A percentile compares a stretch with the other conserved stretches of the same genome.
phyloP scores from a whole-genome alignment of 805 yeast species.

The Yarrowia yakushimensis region DNA sequence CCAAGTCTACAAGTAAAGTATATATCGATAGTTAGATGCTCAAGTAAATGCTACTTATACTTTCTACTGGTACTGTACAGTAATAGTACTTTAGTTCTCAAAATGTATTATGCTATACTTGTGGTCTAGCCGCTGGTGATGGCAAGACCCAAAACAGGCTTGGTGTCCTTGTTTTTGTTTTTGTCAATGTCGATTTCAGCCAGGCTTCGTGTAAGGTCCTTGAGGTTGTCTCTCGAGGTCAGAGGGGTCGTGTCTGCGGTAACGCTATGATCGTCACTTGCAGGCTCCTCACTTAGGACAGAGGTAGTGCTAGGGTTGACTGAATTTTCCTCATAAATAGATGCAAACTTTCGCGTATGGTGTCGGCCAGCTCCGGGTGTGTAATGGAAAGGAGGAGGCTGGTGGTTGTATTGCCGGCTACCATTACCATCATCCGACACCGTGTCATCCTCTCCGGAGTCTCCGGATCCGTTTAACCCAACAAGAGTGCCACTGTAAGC shows the following conservation, averaged over 20 bases:
- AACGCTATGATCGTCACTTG: conserved; percentile 4
- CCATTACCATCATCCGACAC: conserved; percentile 17
- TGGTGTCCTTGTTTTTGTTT: conserved; percentile 5
- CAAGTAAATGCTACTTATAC: too few relatives aligned
- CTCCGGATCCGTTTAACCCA: neutral
- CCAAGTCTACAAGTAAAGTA: too few relatives aligned
- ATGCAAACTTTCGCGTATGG: conserved; percentile 17
- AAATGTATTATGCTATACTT: neutral
- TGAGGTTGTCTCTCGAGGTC: conserved; percentile 5
- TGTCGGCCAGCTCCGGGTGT: conserved; percentile 23
- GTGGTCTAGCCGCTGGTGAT: neutral
- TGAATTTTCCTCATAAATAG: conserved; percentile 16
- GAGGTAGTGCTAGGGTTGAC: conserved; percentile 15
- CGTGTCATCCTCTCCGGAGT: neutral
- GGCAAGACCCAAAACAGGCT: conserved; percentile 21
- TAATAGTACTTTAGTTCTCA: too few relatives aligned
- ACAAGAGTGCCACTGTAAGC: conserved; percentile 11
- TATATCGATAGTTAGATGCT: too few relatives aligned
- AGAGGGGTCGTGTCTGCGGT: conserved; percentile 16
- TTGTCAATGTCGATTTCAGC: conserved; percentile 21
- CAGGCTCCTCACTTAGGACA: conserved; percentile 14
- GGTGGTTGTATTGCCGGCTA: conserved; percentile 4
- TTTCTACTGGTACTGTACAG: too few relatives aligned
- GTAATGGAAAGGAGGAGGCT: conserved; percentile 21
- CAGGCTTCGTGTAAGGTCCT: conserved; percentile 10